These are phyloP conservation scores for Cicer yamashitae DNA, from an alignment of 306 rosid species.

Conservation along the genomic window DNA sequence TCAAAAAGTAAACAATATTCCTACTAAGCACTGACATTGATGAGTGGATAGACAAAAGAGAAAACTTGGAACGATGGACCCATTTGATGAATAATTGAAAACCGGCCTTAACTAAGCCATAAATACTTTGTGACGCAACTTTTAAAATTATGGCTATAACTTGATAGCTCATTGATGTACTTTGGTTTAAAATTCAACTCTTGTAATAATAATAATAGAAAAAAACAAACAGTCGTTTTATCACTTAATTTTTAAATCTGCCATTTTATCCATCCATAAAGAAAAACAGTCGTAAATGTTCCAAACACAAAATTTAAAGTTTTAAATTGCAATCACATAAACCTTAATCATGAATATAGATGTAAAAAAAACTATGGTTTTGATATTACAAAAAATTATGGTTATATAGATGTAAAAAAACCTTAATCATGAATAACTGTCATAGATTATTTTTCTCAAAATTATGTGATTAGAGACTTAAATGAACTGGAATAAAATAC, in stretches of 20 bases:
- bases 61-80: constrained; percentile 40
- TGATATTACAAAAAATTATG: too few species aligned
- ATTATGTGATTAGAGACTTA: too few species aligned
- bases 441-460: too few species aligned
- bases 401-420: too few species aligned
- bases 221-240: constrained; percentile 43
- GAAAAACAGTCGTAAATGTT: too few species aligned
- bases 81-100: constrained; percentile 45
- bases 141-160: constrained; percentile 51
- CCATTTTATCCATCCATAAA: constrained; percentile 11
- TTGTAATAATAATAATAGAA: background rate
- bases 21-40: background rate
- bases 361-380: too few species aligned
- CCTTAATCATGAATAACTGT: too few species aligned
- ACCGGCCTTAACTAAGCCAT: constrained; percentile 55
- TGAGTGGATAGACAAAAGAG: constrained; percentile 19
- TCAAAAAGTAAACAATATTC: background rate
- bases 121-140: constrained; percentile 54
- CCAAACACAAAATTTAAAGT: too few species aligned
- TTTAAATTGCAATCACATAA: too few species aligned
- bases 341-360: too few species aligned
- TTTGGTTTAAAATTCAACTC: constrained; percentile 42
- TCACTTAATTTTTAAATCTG: constrained; percentile 18
- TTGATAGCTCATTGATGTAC: constrained; percentile 41
- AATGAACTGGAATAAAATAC: too few species aligned